Percentiles rank a stretch among this genome's conserved stretches.
Evolutionary conservation across 2,329 filamentous ascomycete genomes (phyloP).

Genomic region (Neonectria punicea): DNA sequence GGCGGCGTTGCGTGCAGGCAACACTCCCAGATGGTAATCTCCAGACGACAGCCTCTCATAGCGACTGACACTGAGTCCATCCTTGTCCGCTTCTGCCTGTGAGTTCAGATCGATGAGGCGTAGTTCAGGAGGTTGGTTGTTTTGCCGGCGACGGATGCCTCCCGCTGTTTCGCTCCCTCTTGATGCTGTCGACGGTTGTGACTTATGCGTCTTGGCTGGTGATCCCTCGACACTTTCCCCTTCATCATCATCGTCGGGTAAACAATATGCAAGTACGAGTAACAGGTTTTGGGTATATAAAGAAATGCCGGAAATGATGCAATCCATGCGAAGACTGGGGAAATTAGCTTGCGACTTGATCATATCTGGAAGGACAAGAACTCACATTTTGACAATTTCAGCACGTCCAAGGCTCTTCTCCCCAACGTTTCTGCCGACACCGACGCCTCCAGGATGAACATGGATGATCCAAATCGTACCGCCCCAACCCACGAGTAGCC

Average conservation of each 20-base stretch:
- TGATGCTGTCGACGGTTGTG: conserved; percentile 58
- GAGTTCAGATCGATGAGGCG: conserved; percentile 89
- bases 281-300: conserved; percentile 93
- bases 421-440: conserved; percentile 72
- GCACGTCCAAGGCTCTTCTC: conserved; percentile 81
- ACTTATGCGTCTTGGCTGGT: conserved; percentile 52
- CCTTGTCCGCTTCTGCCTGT: conserved; percentile 87
- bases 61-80: conserved; percentile 85
- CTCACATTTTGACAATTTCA: conserved; percentile 92
- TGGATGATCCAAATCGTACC: conserved; percentile 96
- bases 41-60: conserved; percentile 87
- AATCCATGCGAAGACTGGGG: conserved; percentile 88
- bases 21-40: conserved; percentile 89
- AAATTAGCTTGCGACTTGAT: conserved; percentile 68
- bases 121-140: conserved; percentile 86
- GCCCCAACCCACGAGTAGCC: conserved; percentile 93
- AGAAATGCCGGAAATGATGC: conserved; percentile 96
- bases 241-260: conserved; percentile 75
- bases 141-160: conserved; percentile 76
- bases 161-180: conserved; percentile 69
- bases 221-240: conserved; percentile 48
- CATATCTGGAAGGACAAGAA: conserved; percentile 56
- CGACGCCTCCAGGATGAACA: conserved; percentile 80
- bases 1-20: conserved; percentile 78
- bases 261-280: conserved; percentile 90